Evolutionary conservation across 331 rosid genomes (phyloP), one percentile per base, ranked within the genome.

Genomic region (Malus hybrid): DNA sequence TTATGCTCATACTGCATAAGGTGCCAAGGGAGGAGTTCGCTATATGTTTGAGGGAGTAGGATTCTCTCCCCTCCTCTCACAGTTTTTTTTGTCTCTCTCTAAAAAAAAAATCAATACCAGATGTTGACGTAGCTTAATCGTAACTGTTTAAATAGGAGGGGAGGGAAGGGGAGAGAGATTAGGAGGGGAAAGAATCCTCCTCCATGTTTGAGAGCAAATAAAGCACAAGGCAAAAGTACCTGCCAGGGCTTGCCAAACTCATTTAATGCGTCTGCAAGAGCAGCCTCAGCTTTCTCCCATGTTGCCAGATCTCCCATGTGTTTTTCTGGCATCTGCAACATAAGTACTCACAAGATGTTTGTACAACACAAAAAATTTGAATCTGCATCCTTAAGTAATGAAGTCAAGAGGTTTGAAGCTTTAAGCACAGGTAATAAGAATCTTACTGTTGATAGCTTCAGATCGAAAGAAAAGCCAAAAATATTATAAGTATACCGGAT

Each of bases 241-340:
- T 90, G 90, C 99, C 97, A 92, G 22, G 95, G 87, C 83, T 89
- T 88, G 78, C 97, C 97, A 79, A 81, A 92, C 73, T 90, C 99
- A 75, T 92, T 82, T 68, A 92, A 66, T 69, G 99, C 99, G 75
- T 90, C 96, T 80, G 77, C 80, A 55, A 95, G 98, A 32, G 97
- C 90, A 77, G 79, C 85, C 84, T 95, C 99, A 78, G 97, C 99
- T 77, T 88, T 92, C 5, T 92, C 96, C 99, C 97, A 95, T 50
- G 99, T 86, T 80, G 73, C 84, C 60, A 85, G 2, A 27, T 95
- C 93, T 82, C 98, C 97, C 20, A 90, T 87, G 83, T 83, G 86
- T 61, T 90, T 95, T 83, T 95, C 98, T 67, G 98, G 99, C 88
- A 93, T 90, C 97, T 95, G 61, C 70, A 74, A 56, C 29, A 50